Evolutionary conservation across 176 grass and related monocot species (phyloP), one percentile per base, ranked within the genome.

Genomic region (Oryza glaberrima): DNA sequence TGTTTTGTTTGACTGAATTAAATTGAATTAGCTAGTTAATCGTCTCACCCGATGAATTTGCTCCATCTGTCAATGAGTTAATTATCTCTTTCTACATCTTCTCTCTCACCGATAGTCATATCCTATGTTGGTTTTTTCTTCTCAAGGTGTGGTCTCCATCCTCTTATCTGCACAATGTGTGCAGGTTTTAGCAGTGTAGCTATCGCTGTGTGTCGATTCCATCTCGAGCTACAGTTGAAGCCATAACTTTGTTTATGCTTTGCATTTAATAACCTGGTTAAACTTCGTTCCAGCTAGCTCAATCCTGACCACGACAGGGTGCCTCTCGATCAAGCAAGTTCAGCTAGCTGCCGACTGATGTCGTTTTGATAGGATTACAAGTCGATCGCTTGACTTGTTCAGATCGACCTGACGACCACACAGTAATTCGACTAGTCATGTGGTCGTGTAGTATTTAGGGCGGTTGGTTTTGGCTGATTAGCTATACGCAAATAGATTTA

Each of bases 401-500:
- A 26, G 22, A 75, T 70, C 51, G 71, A 85, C 17, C 34, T 70
- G 48, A 84, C 20, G 71, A 69, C 63, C 23, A 26, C 32, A 68
- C 28, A 49, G 23, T 35, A 71, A 73, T 20, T 73, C 25, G 30
- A 45, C 60, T 1, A 32, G 69, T 25, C 17, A 22, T 81, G 64
- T 56, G 70, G 45, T 67, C 22, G 30, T 36, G 28, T 44, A 41
- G 40, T 41, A 6, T 7, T 41, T 41, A 41, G 40, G 40, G 36
- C 36, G 36, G 36, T 6, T 38, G 36, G 36, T 38, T 38, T 38
- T 38, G 36, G 36, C 36, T 38, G 4, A 38, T 38, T 38, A 38
- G 36, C 36, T 38, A 38, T 38, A 38, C 36, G 5, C 5, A 38
- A 38, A 38, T 6, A 1, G 36, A 38, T 1, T 38, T 38, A 38